Evolutionary conservation across 2,329 filamentous ascomycete species (phyloP).

Genomic region (Cercospora nicotianae): DNA sequence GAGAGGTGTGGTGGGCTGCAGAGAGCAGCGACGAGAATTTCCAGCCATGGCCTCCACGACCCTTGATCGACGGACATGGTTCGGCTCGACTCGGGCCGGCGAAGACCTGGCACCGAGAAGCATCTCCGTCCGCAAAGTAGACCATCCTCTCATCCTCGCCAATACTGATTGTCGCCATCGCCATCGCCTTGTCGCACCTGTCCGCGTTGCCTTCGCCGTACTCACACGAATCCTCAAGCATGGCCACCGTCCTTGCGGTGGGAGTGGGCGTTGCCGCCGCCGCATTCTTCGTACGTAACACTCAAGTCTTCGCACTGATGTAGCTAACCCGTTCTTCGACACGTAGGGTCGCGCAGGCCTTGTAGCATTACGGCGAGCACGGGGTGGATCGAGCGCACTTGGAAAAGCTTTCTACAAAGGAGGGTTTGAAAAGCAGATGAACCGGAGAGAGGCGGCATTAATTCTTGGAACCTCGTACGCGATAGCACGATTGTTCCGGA

Average conservation of each 20-base stretch:
- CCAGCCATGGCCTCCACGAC: background rate
- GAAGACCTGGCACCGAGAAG: background rate
- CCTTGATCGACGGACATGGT: conserved; percentile 3
- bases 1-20: background rate
- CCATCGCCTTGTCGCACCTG: background rate
- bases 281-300: conserved; percentile 61
- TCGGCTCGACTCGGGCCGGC: background rate
- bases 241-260: conserved; percentile 61
- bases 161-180: background rate
- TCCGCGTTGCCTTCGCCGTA: background rate
- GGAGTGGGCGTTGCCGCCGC: conserved; percentile 63
- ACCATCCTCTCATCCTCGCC: background rate
- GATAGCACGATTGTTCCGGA: background rate
- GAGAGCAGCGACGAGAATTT: background rate
- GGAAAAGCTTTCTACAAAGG: conserved; percentile 97
- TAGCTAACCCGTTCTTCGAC: conserved; percentile 20
- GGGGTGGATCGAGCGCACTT: conserved; percentile 70
- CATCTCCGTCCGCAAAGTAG: background rate
- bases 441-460: conserved; percentile 80
- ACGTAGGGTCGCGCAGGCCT: conserved; percentile 83
- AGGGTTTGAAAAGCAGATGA: conserved; percentile 97
- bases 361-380: conserved; percentile 80
- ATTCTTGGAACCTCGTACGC: conserved; percentile 86
- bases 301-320: background rate
- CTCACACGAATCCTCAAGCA: conserved; percentile 35